These are phyloP conservation scores for Nidula niveotomentosa DNA, from an alignment of 1,284 basidiomycete genomes.

Conservation along the genomic window DNA sequence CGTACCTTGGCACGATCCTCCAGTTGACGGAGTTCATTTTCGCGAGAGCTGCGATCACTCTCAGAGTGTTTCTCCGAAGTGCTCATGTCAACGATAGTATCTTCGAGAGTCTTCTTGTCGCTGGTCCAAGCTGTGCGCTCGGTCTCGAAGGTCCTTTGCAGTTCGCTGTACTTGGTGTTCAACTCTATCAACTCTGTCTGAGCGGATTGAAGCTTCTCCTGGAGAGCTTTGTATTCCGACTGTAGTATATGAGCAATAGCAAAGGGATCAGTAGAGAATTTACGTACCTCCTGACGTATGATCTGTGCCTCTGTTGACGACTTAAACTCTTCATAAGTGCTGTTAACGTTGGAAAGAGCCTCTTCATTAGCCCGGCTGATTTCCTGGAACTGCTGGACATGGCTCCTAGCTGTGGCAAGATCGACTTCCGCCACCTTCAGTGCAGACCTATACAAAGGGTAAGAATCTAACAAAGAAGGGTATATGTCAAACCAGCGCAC, in stretches of 20 bases:
- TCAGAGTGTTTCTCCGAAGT: conserved; percentile 67
- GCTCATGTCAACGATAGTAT: conserved; percentile 73
- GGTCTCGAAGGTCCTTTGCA: conserved; percentile 63
- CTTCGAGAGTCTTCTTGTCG: conserved; percentile 81
- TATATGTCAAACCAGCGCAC: conserved; percentile 35
- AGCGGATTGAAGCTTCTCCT: conserved; percentile 58
- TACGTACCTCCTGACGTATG: conserved; percentile 61
- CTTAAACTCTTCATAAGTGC: conserved; percentile 81
- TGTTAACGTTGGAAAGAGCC: conserved; percentile 68
- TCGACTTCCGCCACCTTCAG: conserved; percentile 79
- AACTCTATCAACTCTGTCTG: conserved; percentile 59
- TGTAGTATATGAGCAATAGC: conserved; percentile 24
- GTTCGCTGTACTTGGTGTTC: conserved; percentile 50
- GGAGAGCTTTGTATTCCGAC: conserved; percentile 67
- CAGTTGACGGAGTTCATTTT: conserved; percentile 63
- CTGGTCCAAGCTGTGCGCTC: conserved; percentile 69
- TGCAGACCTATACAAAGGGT: conserved; percentile 47
- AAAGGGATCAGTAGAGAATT: not conserved
- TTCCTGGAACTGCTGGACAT: conserved; percentile 83
- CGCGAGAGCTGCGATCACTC: conserved; percentile 60
- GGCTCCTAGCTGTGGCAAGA: conserved; percentile 63
- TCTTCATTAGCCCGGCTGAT: conserved; percentile 82
- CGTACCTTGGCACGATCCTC: conserved; percentile 71
- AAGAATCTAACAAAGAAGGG: not conserved
- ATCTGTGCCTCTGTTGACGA: conserved; percentile 65